A percentile compares a stretch with the other conserved stretches of the same genome.
Conservation (phyloP, 768 basidiomycete genomes). For the Galerina marginata region DNA sequence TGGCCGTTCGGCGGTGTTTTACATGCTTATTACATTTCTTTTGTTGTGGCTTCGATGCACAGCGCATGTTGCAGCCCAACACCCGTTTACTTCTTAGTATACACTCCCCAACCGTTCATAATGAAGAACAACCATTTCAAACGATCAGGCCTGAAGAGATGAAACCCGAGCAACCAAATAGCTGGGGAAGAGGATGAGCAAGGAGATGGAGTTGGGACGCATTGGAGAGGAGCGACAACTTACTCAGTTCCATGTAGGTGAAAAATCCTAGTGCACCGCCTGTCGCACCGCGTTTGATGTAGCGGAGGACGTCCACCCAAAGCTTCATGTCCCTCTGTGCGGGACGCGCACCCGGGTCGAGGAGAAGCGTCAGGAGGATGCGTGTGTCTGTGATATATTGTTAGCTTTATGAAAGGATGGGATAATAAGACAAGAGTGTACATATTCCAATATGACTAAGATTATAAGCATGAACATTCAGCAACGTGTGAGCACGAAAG, state of each 20-base stretch:
- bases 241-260: conserved; percentile 61
- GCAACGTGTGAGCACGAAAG: neutral
- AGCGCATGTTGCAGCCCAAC: no score
- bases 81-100: conserved; percentile 20
- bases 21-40: neutral
- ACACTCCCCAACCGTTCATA: conserved; percentile 54
- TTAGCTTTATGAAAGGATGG: neutral
- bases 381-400: conserved; percentile 43
- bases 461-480: neutral
- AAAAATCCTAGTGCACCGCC: conserved; percentile 58
- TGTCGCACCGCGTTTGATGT: conserved; percentile 53
- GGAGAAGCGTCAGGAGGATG: conserved; percentile 52
- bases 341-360: conserved; percentile 51
- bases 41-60: neutral
- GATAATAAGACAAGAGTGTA: conserved; percentile 24
- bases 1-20: neutral
- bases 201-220: conserved; percentile 30
- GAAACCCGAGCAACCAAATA: conserved; percentile 36
- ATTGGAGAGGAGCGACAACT: conserved; percentile 23
- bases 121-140: conserved; percentile 53
- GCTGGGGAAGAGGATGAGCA: conserved; percentile 35
- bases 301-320: conserved; percentile 59
- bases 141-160: conserved; percentile 49
- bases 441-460: conserved; percentile 59
- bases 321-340: conserved; percentile 55